A percentile compares a stretch with the other conserved stretches of the same genome.
Evolutionary conservation across 257 asterid species (phyloP).

Genomic region (Thymus mandschuricus): DNA sequence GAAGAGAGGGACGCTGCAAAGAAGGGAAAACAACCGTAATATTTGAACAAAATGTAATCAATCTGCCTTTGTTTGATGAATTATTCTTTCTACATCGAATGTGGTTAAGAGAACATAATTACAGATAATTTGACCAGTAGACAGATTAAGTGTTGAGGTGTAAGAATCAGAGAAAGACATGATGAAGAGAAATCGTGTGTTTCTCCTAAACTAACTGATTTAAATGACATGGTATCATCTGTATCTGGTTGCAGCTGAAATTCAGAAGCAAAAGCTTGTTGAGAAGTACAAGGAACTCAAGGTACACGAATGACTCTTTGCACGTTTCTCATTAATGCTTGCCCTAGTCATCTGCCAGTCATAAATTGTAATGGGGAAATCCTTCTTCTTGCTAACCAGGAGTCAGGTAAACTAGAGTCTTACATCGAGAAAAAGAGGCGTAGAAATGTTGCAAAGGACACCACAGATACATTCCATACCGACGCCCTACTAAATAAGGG

Average conservation of each 20-base stretch:
- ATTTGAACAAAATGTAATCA: conserved; percentile 69
- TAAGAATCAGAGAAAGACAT: neutral
- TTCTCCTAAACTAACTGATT: too few relatives aligned
- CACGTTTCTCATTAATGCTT: neutral
- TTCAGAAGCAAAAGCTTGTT: conserved; percentile 43
- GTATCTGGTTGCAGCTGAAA: too few relatives aligned
- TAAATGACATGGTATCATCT: too few relatives aligned
- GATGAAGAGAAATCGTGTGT: neutral
- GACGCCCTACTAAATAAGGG: neutral
- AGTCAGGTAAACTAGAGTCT: conserved; percentile 20
- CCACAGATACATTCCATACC: too few relatives aligned
- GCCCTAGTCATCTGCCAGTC: too few relatives aligned
- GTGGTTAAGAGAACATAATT: neutral
- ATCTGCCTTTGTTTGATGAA: neutral
- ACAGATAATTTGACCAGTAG: too few relatives aligned
- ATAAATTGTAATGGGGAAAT: neutral
- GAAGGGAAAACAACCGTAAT: conserved; percentile 89
- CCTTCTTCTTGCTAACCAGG: conserved; percentile 37
- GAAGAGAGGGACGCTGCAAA: conserved; percentile 69
- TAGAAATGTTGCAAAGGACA: too few relatives aligned
- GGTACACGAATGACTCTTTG: conserved; percentile 39
- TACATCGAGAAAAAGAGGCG: too few relatives aligned
- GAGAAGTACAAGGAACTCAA: conserved; percentile 85
- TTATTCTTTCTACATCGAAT: too few relatives aligned
- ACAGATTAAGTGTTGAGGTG: neutral